These are phyloP conservation scores for Coccomyxa sp. DNA, from an alignment of 139 green algal genomes.

Conservation along the genomic window DNA sequence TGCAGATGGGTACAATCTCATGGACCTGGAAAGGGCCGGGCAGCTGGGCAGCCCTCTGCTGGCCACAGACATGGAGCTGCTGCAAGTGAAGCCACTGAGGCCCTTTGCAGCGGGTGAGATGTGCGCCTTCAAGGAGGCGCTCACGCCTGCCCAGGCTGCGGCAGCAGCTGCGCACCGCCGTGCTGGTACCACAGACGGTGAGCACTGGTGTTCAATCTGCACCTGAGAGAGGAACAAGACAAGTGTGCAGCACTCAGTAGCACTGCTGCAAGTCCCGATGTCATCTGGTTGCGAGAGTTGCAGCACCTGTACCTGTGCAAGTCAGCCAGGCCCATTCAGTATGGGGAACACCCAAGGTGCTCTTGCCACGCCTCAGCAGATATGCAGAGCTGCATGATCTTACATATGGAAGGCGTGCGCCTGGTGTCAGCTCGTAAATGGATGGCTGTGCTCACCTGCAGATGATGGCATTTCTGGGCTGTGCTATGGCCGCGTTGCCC, in stretches of 20 bases:
- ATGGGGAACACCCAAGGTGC: too few relatives aligned
- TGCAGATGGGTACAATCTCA: too few relatives aligned
- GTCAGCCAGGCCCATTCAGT: too few relatives aligned
- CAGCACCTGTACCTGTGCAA: too few relatives aligned
- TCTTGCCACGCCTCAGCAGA: too few relatives aligned
- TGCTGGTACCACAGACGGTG: too few relatives aligned
- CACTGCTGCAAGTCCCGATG: too few relatives aligned
- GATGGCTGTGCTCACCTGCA: background rate
- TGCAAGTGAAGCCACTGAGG: constrained; percentile 51
- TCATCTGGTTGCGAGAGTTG: too few relatives aligned
- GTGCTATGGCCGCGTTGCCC: constrained; percentile 45
- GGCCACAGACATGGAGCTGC: constrained; percentile 33
- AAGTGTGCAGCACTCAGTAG: too few relatives aligned
- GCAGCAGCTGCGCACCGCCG: constrained; percentile 5
- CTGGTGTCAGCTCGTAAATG: background rate
- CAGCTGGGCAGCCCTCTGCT: constrained; percentile 38
- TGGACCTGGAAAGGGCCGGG: constrained; percentile 15
- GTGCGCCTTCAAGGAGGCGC: background rate
- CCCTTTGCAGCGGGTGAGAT: constrained; percentile 40
- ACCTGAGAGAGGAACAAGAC: too few relatives aligned
- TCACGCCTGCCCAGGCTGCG: background rate
- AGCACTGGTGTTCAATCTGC: too few relatives aligned
- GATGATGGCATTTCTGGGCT: background rate
- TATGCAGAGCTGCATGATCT: too few relatives aligned
- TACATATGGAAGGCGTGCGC: background rate